These are phyloP conservation scores for Chaetomiaceae sp. DNA, from an alignment of 2,329 filamentous ascomycete genomes.

Conservation along the genomic window DNA sequence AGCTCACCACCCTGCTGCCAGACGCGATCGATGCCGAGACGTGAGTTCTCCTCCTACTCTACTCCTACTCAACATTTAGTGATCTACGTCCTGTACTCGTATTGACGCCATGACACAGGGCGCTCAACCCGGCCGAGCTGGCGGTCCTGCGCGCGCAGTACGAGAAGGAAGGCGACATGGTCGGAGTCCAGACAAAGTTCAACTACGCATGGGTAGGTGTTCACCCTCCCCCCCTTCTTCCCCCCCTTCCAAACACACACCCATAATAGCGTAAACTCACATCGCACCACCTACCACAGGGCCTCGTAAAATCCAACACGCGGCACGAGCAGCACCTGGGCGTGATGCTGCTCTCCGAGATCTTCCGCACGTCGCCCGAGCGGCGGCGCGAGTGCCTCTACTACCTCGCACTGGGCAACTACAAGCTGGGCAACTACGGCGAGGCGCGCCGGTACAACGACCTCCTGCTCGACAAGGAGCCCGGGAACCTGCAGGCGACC, in stretches of 20 bases:
- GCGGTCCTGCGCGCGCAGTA: constrained; percentile 90
- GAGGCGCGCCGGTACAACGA: constrained; percentile 95
- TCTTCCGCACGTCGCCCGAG: constrained; percentile 90
- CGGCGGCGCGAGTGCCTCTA: constrained; percentile 96
- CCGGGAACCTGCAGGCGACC: constrained; percentile 81
- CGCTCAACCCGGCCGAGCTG: constrained; percentile 86
- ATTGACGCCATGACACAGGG: constrained; percentile 30
- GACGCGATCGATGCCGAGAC: constrained; percentile 98
- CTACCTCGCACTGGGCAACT: constrained; percentile 95
- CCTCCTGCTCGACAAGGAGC: constrained; percentile 82
- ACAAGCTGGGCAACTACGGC: constrained; percentile 96
- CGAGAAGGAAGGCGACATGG: constrained; percentile 95
- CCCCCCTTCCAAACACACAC: neutral
- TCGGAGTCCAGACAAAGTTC: constrained; percentile 97
- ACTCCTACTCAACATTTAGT: too few species aligned
- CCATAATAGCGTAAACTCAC: too few species aligned
- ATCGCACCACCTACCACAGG: constrained; percentile 48
- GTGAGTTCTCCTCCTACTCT: constrained; percentile 52
- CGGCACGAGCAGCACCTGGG: constrained; percentile 90
- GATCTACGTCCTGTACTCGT: neutral
- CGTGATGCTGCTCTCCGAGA: constrained; percentile 88
- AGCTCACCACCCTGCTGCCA: constrained; percentile 37
- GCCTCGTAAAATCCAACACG: constrained; percentile 85
- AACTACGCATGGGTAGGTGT: constrained; percentile 91
- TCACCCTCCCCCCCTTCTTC: neutral